Evolutionary conservation across 257 asterid species (phyloP).

Genomic region (Penstemon davidsonii): DNA sequence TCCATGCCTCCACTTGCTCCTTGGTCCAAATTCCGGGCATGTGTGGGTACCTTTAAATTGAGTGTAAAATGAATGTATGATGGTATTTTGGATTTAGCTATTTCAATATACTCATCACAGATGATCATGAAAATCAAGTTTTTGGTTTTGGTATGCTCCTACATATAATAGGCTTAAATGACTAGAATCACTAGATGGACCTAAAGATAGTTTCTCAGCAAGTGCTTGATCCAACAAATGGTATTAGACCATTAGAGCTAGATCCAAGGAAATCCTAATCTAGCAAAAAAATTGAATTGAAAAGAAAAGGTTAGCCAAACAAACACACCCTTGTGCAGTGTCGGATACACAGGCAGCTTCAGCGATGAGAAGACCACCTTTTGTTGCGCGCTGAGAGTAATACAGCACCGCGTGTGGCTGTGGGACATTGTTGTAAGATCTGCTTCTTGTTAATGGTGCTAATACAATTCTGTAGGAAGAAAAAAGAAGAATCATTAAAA

Average conservation of each 20-base stretch:
- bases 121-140: no score
- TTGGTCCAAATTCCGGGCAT: conserved; percentile 36
- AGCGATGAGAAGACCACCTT: conserved; percentile 42
- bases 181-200: no score
- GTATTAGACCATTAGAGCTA: no score
- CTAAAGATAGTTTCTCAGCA: no score
- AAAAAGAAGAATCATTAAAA: no score
- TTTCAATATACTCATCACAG: no score
- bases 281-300: neutral
- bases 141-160: no score
- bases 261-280: no score
- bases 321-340: conserved; percentile 33
- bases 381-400: conserved; percentile 39
- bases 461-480: conserved; percentile 30
- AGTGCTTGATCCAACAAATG: no score
- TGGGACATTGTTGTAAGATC: conserved; percentile 32
- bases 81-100: no score
- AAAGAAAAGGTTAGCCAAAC: neutral
- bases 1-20: conserved; percentile 42
- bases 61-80: no score
- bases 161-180: no score
- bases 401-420: conserved; percentile 39
- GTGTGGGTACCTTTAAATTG: conserved; percentile 27
- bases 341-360: conserved; percentile 43
- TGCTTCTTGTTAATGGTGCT: conserved; percentile 39